phyloP scores from a whole-genome alignment of 2,329 filamentous ascomycete species.

The Trichoderma citrinoviride region DNA sequence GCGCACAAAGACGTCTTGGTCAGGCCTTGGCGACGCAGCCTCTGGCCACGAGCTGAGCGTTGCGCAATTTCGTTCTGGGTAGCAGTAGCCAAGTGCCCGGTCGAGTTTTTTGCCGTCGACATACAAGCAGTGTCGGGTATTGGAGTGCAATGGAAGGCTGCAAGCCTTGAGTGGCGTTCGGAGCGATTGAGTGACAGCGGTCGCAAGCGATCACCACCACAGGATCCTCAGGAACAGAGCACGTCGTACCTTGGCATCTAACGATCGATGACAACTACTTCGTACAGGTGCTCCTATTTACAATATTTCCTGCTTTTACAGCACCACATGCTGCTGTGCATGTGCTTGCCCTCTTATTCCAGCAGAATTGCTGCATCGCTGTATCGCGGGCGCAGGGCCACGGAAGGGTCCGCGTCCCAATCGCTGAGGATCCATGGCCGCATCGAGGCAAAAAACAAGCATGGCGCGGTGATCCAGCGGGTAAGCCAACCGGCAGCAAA shows the following conservation, averaged over 20 bases:
- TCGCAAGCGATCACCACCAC: no score
- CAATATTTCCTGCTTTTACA: no score
- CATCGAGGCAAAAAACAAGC: conserved; percentile 13
- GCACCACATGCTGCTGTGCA: no score
- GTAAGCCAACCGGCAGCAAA: conserved; percentile 18
- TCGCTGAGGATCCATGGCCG: neutral
- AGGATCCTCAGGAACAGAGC: no score
- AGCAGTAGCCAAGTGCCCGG: neutral
- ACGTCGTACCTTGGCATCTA: no score
- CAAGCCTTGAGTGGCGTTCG: no score
- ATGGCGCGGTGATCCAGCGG: conserved; percentile 10
- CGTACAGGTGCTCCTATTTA: no score
- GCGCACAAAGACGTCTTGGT: neutral
- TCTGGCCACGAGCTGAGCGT: neutral
- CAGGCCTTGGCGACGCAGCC: neutral
- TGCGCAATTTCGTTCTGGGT: neutral
- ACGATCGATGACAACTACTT: no score
- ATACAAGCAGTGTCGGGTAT: no score
- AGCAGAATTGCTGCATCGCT: neutral
- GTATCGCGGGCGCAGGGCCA: neutral
- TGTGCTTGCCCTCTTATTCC: neutral
- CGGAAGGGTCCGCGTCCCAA: neutral
- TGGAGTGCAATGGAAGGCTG: no score
- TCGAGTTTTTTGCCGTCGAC: neutral
- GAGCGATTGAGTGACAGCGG: no score